These are phyloP conservation scores for Exophiala sp. DNA, from an alignment of 2,329 filamentous ascomycete species.

Conservation along the genomic window DNA sequence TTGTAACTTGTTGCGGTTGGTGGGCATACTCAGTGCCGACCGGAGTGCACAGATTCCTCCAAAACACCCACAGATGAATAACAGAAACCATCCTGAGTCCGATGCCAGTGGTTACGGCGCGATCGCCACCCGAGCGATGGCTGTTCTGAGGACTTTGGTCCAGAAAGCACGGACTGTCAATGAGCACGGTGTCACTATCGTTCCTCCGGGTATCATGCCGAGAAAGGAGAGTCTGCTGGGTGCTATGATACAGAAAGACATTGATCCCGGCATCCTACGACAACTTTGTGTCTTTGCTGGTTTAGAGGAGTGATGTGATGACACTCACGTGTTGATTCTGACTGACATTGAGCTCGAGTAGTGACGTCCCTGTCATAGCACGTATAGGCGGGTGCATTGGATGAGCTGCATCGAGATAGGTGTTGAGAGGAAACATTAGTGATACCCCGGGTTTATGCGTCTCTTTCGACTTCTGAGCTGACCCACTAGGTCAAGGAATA, in stretches of 20 bases:
- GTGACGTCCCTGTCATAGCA: too few species aligned
- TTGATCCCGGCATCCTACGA: constrained; percentile 58
- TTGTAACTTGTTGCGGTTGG: constrained; percentile 68
- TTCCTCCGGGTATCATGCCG: constrained; percentile 59
- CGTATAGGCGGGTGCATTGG: background rate
- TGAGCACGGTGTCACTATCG: constrained; percentile 45
- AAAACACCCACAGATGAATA: constrained; percentile 34
- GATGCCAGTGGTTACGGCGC: constrained; percentile 41
- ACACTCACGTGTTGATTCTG: background rate
- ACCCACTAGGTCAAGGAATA: background rate
- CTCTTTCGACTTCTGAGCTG: too few species aligned
- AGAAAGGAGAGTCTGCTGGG: constrained; percentile 62
- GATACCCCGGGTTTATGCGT: background rate
- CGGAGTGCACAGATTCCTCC: constrained; percentile 35
- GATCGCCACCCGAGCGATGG: constrained; percentile 63
- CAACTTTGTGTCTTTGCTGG: constrained; percentile 61
- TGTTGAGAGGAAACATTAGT: background rate
- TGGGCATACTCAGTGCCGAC: constrained; percentile 63
- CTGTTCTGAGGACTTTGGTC: constrained; percentile 60
- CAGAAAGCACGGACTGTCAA: constrained; percentile 58
- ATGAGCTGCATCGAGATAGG: background rate
- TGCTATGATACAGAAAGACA: constrained; percentile 60
- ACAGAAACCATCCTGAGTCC: constrained; percentile 36
- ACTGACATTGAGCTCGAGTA: too few species aligned
- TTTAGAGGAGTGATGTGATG: constrained; percentile 38